Base-by-base conservation (phyloP, 2,329 filamentous ascomycete species). In the Alternaria sp. region DNA sequence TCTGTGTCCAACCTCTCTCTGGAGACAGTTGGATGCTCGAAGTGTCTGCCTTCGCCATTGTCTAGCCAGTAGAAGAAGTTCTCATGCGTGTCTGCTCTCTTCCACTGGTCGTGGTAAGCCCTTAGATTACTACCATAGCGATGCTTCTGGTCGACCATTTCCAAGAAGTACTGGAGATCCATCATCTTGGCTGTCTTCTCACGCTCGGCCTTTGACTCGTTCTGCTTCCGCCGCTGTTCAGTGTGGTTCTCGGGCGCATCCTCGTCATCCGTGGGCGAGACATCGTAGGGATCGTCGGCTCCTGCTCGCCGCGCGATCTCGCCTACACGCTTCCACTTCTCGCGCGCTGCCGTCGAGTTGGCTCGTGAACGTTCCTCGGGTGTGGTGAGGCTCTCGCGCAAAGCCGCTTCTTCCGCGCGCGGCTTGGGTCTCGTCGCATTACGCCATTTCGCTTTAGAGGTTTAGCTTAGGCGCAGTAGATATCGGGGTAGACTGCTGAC, bases 41-140 rank as follows among this genome's bases (percentile, higher is more conserved):
- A 75, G 40, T 86, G 78, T 67, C 83, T 88, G 0, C 94, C 94
- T 50, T 90, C 89, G 5, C 94, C 94, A 60, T 91, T 84, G 74
- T 97, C 94, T 1, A 97, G 83, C 93, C 94, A 97, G 80, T 93
- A 94, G 77, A 97, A 97, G 84, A 94, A 97, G 74, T 95, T 97
- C 75, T 97, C 90, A 5, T 88, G 86, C 0, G 92, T 94, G 28
- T 91, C 83, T 2, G 87, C 83, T 62, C 86, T 87, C 77, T 93
- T 93, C 94, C 94, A 97, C 66, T 91, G 88, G 60, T 88, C 87
- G 72, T 97, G 94, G 70, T 97, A 97, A 32, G 87, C 86, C 32
- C 91, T 85, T 52, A 97, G 79, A 68, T 95, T 96, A 55, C 89
- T 90, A 4, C 93, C 94, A 72, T 97, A 96, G 4, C 93, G 87